Percentiles rank a stretch among this genome's conserved stretches.
Evolutionary conservation across 768 basidiomycete genomes (phyloP).

Genomic region (Kwoniella sp.): DNA sequence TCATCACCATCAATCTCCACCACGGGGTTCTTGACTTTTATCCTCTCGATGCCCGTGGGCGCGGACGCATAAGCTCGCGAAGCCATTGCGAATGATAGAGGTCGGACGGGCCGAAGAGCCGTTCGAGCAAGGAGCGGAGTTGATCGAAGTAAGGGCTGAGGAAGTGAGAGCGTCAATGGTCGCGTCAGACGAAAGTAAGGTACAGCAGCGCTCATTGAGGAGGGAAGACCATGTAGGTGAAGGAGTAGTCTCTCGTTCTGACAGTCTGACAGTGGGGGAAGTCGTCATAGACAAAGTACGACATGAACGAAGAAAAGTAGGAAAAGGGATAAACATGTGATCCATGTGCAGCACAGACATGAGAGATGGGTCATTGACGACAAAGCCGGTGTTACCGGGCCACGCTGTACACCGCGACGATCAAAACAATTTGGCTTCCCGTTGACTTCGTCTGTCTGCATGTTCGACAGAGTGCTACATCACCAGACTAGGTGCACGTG

Average conservation of each 20-base stretch:
- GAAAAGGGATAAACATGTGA: too few relatives aligned
- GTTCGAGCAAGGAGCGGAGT: constrained; percentile 20
- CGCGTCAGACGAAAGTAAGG: not conserved
- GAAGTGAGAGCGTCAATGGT: not conserved
- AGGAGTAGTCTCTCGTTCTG: too few relatives aligned
- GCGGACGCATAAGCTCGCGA: constrained; percentile 35
- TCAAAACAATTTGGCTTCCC: too few relatives aligned
- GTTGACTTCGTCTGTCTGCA: too few relatives aligned
- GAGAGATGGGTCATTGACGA: too few relatives aligned
- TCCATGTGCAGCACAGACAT: too few relatives aligned
- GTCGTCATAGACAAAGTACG: too few relatives aligned
- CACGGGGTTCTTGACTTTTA: constrained; percentile 78
- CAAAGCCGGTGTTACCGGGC: constrained; percentile 1
- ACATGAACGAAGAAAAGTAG: too few relatives aligned
- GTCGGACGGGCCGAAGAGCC: constrained; percentile 18
- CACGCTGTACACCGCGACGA: not conserved
- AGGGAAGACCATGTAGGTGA: too few relatives aligned
- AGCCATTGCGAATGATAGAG: constrained; percentile 35
- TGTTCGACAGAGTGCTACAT: too few relatives aligned
- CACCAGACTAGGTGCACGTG: constrained; percentile 2
- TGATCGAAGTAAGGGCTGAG: constrained; percentile 23
- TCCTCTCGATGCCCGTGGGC: constrained; percentile 55
- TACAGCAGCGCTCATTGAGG: not conserved
- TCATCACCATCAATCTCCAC: constrained; percentile 97
- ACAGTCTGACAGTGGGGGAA: too few relatives aligned